These are phyloP conservation scores for Naegleria fowleri DNA, from an alignment of 208 protist genomes.

Conservation along the genomic window DNA sequence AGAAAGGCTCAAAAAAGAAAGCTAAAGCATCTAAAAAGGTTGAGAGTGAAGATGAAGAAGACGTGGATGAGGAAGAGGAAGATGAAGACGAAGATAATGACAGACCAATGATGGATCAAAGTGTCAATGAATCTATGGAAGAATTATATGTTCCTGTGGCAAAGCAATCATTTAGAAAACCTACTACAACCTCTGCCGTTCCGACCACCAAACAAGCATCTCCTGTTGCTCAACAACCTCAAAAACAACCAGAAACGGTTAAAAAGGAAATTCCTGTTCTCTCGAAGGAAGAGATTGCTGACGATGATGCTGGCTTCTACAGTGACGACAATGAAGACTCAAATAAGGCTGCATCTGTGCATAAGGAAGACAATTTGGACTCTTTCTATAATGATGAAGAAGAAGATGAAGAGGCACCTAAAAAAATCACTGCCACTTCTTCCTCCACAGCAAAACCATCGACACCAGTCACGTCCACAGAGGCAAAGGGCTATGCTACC, in stretches of 20 bases:
- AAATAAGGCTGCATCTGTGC: no score
- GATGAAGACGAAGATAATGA: not conserved
- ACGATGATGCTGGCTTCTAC: not conserved
- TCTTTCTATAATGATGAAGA: not conserved
- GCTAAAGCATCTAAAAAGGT: not conserved
- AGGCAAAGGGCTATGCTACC: not conserved
- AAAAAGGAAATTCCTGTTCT: not conserved
- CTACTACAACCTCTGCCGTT: not conserved
- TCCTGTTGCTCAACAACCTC: not conserved
- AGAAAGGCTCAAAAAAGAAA: not conserved
- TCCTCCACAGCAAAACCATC: not conserved
- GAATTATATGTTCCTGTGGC: not conserved
- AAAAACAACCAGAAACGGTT: not conserved
- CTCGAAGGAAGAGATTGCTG: not conserved
- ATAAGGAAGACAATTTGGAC: not conserved
- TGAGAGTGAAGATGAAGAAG: not conserved
- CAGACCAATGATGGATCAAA: not conserved
- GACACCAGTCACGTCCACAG: not conserved
- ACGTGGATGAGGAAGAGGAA: not conserved
- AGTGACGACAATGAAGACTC: not conserved
- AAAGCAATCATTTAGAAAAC: not conserved
- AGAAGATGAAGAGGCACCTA: not conserved
- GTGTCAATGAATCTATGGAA: slow-evolving; percentile 6
- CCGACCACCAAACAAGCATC: not conserved
- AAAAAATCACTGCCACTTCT: not conserved